These are phyloP conservation scores for Candida sakaeoensis DNA, from an alignment of 805 yeast genomes.

Conservation along the genomic window DNA sequence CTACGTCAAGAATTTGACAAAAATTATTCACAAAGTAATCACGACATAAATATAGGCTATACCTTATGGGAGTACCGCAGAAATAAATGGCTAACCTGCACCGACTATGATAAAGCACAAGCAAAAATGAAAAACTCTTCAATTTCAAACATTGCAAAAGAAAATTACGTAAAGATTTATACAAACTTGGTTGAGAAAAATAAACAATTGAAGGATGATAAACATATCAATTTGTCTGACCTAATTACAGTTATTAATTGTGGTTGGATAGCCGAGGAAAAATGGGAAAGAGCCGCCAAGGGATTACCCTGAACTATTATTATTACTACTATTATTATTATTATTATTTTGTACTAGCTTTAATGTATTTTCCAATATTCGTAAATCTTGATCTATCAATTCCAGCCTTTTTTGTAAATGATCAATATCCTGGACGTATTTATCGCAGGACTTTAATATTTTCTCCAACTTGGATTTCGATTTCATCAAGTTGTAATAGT, in stretches of 20 bases:
- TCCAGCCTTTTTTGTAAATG: constrained; percentile 50
- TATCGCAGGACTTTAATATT: constrained; percentile 15
- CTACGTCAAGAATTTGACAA: constrained; percentile 29
- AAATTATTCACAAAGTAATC: background rate
- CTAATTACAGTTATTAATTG: constrained; percentile 67
- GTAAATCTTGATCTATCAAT: constrained; percentile 61
- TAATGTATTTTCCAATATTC: constrained; percentile 63
- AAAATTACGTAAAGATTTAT: constrained; percentile 61
- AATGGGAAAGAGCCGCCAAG: constrained; percentile 59
- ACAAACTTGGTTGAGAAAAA: constrained; percentile 66
- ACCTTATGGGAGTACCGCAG: constrained; percentile 70
- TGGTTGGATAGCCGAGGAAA: constrained; percentile 80
- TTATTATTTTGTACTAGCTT: constrained; percentile 13
- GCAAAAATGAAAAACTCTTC: constrained; percentile 13
- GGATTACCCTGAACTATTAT: constrained; percentile 34
- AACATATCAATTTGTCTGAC: constrained; percentile 71
- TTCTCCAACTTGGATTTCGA: constrained; percentile 22
- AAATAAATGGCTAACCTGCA: constrained; percentile 55
- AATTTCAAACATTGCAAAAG: constrained; percentile 40
- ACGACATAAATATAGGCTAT: constrained; percentile 42
- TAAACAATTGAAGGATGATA: constrained; percentile 52
- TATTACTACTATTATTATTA: no score
- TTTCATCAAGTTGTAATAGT: constrained; percentile 24
- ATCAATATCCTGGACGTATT: background rate
- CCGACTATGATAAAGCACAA: constrained; percentile 13